These are phyloP conservation scores for Colletotrichum echinochloae DNA, from an alignment of 2,329 filamentous ascomycete genomes.

Conservation along the genomic window DNA sequence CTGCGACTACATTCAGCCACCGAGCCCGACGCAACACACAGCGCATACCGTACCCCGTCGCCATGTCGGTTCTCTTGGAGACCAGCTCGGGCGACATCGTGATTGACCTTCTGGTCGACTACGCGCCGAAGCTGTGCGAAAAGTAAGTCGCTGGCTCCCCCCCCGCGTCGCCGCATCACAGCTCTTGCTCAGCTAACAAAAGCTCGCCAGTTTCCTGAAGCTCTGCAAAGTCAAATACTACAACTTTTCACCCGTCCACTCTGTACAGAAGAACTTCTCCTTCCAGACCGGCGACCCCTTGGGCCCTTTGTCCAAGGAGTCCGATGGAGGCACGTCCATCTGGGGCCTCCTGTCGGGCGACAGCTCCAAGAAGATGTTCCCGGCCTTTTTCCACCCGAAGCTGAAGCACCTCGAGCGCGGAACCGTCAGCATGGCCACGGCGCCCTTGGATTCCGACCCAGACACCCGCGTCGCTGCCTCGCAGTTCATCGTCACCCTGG, in stretches of 20 bases:
- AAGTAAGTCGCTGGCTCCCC: slow-evolving; percentile 75
- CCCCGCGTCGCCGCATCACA: slow-evolving; percentile 7
- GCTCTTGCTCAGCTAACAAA: slow-evolving; percentile 61
- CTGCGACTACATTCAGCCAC: not conserved
- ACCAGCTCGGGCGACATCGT: slow-evolving; percentile 95
- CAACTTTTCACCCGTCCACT: slow-evolving; percentile 94
- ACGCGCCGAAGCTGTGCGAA: slow-evolving; percentile 91
- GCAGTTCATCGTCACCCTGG: slow-evolving; percentile 94
- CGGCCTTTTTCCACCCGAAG: slow-evolving; percentile 86
- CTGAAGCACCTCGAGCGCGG: slow-evolving; percentile 90
- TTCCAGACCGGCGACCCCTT: slow-evolving; percentile 97
- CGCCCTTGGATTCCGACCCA: slow-evolving; percentile 78
- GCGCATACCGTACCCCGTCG: not conserved
- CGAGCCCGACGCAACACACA: not conserved
- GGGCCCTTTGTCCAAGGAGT: slow-evolving; percentile 83
- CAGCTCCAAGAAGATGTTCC: slow-evolving; percentile 79
- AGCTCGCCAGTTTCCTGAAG: slow-evolving; percentile 86
- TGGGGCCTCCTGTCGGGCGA: slow-evolving; percentile 83
- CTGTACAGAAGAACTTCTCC: slow-evolving; percentile 93
- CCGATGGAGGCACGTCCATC: slow-evolving; percentile 92
- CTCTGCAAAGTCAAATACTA: slow-evolving; percentile 99
- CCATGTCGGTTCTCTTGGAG: slow-evolving; percentile 93
- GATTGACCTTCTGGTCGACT: slow-evolving; percentile 89
- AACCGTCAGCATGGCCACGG: slow-evolving; percentile 98
- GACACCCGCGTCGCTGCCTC: slow-evolving; percentile 87